phyloP scores from a whole-genome alignment of 192 early-diverging fungal genomes.

The Entomortierella beljakovae region DNA sequence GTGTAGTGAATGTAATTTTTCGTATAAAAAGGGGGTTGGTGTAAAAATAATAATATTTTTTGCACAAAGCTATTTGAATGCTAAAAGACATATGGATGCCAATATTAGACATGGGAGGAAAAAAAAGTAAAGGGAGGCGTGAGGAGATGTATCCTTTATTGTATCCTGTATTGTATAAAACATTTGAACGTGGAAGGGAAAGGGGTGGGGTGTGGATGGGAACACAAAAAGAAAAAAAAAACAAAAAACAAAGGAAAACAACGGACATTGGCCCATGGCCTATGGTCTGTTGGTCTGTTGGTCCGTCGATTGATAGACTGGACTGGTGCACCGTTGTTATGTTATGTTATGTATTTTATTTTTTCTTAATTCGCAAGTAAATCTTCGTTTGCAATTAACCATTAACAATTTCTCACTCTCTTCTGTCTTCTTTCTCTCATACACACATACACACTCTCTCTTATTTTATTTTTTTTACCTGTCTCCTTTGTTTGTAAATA shows the following conservation, averaged over 20 bases:
- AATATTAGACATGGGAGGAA: too few species aligned
- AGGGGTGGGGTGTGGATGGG: not conserved
- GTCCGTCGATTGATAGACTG: too few species aligned
- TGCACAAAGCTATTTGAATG: too few species aligned
- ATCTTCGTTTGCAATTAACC: not conserved
- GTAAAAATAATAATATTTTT: too few species aligned
- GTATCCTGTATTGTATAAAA: too few species aligned
- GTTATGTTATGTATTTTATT: not conserved
- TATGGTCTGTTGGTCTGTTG: not conserved
- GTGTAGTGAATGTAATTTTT: too few species aligned
- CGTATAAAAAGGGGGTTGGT: too few species aligned
- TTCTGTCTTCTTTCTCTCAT: not conserved
- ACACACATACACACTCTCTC: too few species aligned
- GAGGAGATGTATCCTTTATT: too few species aligned
- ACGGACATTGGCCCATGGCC: conserved; percentile 1
- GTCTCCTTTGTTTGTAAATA: not conserved
- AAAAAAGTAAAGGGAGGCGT: too few species aligned
- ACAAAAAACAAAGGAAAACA: not conserved
- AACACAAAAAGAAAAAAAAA: not conserved
- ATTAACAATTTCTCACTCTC: not conserved
- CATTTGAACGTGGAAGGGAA: not conserved
- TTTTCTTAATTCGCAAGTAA: not conserved
- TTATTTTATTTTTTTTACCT: too few species aligned
- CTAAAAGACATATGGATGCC: too few species aligned
- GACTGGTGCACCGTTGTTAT: not conserved